Evolutionary conservation across 2,329 filamentous ascomycete genomes (phyloP).

Genomic region (Botrytis fragariae): DNA sequence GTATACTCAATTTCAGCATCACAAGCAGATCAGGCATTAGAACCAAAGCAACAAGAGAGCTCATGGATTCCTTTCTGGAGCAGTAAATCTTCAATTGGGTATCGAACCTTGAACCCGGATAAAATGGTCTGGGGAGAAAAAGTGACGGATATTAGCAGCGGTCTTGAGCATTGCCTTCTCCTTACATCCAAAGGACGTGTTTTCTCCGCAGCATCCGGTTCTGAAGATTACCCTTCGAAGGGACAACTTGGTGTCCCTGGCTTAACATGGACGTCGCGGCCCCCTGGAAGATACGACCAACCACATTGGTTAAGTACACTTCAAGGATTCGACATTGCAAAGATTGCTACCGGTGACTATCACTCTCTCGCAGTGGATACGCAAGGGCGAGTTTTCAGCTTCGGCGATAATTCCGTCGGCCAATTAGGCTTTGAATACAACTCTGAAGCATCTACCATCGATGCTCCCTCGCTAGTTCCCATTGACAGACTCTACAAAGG

Average conservation of each 20-base stretch:
- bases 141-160: slow-evolving; percentile 70
- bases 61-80: slow-evolving; percentile 74
- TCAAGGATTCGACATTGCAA: slow-evolving; percentile 65
- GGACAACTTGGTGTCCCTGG: slow-evolving; percentile 88
- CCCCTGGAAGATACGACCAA: slow-evolving; percentile 73
- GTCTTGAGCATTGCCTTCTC: slow-evolving; percentile 81
- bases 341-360: slow-evolving; percentile 80
- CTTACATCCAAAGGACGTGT: slow-evolving; percentile 82
- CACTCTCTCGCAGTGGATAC: slow-evolving; percentile 80
- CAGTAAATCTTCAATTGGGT: slow-evolving; percentile 58
- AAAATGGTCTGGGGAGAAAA: slow-evolving; percentile 67
- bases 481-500: slow-evolving; percentile 70
- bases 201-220: slow-evolving; percentile 82
- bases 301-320: slow-evolving; percentile 76
- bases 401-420: slow-evolving; percentile 89
- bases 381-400: slow-evolving; percentile 75
- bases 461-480: slow-evolving; percentile 68
- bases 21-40: slow-evolving; percentile 64
- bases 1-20: slow-evolving; percentile 85
- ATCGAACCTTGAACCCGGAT: slow-evolving; percentile 67
- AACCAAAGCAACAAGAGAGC: slow-evolving; percentile 61
- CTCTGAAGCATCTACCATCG: slow-evolving; percentile 58
- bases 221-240: slow-evolving; percentile 71
- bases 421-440: slow-evolving; percentile 81
- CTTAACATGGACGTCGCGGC: slow-evolving; percentile 74